phyloP scores from a whole-genome alignment of 2,329 filamentous ascomycete species.

The Ramularia endophylla region DNA sequence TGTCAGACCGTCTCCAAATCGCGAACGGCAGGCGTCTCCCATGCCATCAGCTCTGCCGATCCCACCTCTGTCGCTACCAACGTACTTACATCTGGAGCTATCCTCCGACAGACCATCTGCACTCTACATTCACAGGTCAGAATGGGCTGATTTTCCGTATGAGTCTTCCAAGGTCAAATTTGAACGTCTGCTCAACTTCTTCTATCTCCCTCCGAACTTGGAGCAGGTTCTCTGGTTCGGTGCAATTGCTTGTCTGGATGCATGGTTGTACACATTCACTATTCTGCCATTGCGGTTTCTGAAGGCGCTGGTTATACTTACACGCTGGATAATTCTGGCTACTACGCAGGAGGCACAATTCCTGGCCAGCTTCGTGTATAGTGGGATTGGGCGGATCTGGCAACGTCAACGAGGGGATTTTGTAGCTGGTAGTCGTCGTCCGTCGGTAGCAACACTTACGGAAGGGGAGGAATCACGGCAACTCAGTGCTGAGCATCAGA shows the following conservation, averaged over 20 bases:
- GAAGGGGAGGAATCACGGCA: slow-evolving; percentile 10
- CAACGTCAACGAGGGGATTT: slow-evolving; percentile 26
- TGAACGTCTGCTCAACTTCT: slow-evolving; percentile 82
- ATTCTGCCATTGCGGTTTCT: slow-evolving; percentile 86
- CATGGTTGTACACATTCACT: slow-evolving; percentile 95
- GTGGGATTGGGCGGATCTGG: slow-evolving; percentile 76
- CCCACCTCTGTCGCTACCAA: slow-evolving; percentile 58
- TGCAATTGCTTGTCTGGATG: slow-evolving; percentile 82
- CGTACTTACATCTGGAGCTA: slow-evolving; percentile 60
- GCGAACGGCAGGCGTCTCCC: slow-evolving; percentile 34
- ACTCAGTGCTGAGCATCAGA: slow-evolving; percentile 3
- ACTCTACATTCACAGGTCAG: slow-evolving; percentile 56
- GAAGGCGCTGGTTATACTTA: slow-evolving; percentile 69
- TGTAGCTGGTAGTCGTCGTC: slow-evolving; percentile 12
- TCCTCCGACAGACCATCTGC: slow-evolving; percentile 56
- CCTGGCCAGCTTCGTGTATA: slow-evolving; percentile 70
- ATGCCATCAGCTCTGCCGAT: slow-evolving; percentile 52
- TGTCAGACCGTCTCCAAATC: slow-evolving; percentile 29
- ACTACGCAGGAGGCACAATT: slow-evolving; percentile 65
- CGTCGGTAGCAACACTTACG: slow-evolving; percentile 10
- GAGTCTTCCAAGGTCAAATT: slow-evolving; percentile 91
- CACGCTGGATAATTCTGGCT: slow-evolving; percentile 71
- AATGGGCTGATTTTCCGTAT: slow-evolving; percentile 62
- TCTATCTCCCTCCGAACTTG: slow-evolving; percentile 72
- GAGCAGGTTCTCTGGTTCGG: slow-evolving; percentile 86